Percentiles rank a stretch among this genome's conserved stretches.
Conservation (phyloP, 768 basidiomycete species). For the Flagelloscypha sp. region DNA sequence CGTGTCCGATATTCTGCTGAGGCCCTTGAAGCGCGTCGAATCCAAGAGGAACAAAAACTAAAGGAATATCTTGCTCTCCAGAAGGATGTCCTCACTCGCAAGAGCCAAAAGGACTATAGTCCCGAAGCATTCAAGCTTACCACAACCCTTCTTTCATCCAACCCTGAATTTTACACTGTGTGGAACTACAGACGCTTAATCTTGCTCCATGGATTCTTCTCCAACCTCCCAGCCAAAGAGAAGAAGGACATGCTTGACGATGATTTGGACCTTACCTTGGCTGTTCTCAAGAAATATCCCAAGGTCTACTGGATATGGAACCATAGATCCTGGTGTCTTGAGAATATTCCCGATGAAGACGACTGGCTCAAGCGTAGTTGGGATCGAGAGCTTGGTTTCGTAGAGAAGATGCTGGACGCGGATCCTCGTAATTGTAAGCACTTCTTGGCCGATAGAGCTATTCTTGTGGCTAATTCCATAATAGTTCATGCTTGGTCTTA, state of each 20-base stretch:
- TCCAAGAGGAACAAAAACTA: constrained; percentile 70
- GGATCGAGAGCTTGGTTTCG: constrained; percentile 78
- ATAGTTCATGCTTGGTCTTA: constrained; percentile 95
- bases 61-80: constrained; percentile 64
- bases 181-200: constrained; percentile 94
- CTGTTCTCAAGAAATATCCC: constrained; percentile 74
- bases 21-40: constrained; percentile 55
- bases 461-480: constrained; percentile 4
- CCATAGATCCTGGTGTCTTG: constrained; percentile 91
- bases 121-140: constrained; percentile 73
- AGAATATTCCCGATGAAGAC: constrained; percentile 62
- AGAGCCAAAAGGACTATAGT: constrained; percentile 59
- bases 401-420: constrained; percentile 86
- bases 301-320: constrained; percentile 99
- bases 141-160: constrained; percentile 65
- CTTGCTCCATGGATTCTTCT: constrained; percentile 61
- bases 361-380: constrained; percentile 77
- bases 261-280: constrained; percentile 77
- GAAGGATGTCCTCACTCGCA: constrained; percentile 55
- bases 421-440: constrained; percentile 89
- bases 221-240: constrained; percentile 50
- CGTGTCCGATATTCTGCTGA: constrained; percentile 51
- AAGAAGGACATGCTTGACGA: constrained; percentile 55
- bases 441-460: not conserved
- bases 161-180: constrained; percentile 93